Base-by-base conservation (phyloP, 2,329 filamentous ascomycete species). In the Drechslera avenae region DNA sequence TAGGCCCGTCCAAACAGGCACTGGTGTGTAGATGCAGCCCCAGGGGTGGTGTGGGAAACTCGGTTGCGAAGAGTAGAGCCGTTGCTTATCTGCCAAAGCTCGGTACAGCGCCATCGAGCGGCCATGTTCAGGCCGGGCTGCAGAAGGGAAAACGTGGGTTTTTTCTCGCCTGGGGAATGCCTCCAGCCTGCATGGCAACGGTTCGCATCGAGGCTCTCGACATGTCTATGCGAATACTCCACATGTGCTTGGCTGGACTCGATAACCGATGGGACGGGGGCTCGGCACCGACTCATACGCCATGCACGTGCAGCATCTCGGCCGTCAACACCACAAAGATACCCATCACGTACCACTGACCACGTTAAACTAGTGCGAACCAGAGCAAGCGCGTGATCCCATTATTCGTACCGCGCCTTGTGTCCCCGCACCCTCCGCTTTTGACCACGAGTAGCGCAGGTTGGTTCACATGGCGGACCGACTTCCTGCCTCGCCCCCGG, bases 381-480 rank as follows among this genome's bases (percentile, higher is more conserved):
- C 9, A 23, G 31, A 46, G 23, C 21, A 34, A 51, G 18, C 48
- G 44, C 17, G 18, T 23, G 30, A 33, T 5, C 19, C 30, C 30
- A 40, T 35, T 40, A 18, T 23, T 30, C 35, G 43, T 26, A 41
- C 50, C 42, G 37, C 43, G 49, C 18, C 12, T 19, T 19, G 16
- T 12, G 36, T 37, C 50, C 50, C 50, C 44, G 45, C 45, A 52
- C 39, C 21, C 50, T 49, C 33, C 48, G 42, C 42, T 40, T 28
- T 35, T 36, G 21, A 30, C 30, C 34, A n/a, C 16, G 39, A 34
- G 17, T 41, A 52, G 50, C 39, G 39, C 28, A 17, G 31, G 21
- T 47, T 39, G 40, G 49, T 37, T 48, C 28, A 17, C 39, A 59
- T 60, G 57, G 50, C 52, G 42, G 57, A 56, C 33, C 26, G 30